Evolutionary conservation across 2,329 filamentous ascomycete species (phyloP), one percentile per base, ranked within the genome.

Genomic region (Scedosporium apiospermum): DNA sequence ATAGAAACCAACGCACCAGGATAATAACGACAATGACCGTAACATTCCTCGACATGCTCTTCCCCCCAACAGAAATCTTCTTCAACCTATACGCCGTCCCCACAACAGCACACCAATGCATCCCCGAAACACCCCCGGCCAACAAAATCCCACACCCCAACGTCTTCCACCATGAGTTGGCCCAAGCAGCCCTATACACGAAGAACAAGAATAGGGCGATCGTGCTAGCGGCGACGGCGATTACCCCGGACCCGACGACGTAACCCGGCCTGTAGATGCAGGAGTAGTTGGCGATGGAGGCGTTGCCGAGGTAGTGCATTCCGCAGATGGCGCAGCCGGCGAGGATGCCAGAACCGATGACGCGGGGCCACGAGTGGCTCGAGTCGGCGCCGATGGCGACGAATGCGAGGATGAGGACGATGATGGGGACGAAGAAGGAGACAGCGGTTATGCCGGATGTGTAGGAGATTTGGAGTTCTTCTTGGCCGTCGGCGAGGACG

Each of bases 281-380:
- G 3, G 71, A 74, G 70, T 95, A 96, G 71, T 96, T 93, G 30
- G 81, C 80, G 65, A 93, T 91, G 41, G 90, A 91, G 38, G 88
- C 83, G 70, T 96, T 92, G n/a, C 90, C 90, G 18, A 93, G 78
- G 69, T 95, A 96, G 72, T 96, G 90, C 91, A 96, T 95, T 38
- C 88, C 89, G 64, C 88, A 91, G 59, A 95, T 87, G 23, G 90
- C 87, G 4, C 86, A 78, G 14, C 91, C 91, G 1, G 88, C 88
- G 53, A 93, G 78, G 1, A 85, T 70, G 6, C 91, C 90, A 7
- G 88, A 88, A 4, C 84, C 69, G 6, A 80, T 70, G 10, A 89
- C 80, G 55, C 86, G 82, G 73, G 81, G 74, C 74, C 82, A 82
- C 18, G 80, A 81, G 30, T 42, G 18, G 26, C 72, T 76, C 65